Evolutionary conservation across 2,329 filamentous ascomycete genomes (phyloP), one percentile per base, ranked within the genome.

Genomic region (Venturia effusa): DNA sequence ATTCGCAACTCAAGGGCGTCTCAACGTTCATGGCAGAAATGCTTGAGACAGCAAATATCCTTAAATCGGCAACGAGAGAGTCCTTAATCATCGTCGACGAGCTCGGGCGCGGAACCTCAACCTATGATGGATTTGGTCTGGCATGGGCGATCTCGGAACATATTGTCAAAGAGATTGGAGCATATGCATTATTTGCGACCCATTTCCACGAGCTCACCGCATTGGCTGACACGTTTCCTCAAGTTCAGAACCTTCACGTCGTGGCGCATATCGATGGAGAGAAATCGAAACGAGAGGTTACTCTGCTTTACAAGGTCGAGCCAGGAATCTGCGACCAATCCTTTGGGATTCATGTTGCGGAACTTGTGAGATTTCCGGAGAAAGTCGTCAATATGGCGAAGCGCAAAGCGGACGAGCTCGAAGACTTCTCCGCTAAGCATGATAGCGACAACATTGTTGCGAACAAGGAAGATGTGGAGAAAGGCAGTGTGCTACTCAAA

Each of bases 1-100:
- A 99, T 76, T 96, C 90, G 7, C 94, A 97, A 75, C 87, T 99
- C 67, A 97, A 97, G 77, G 94, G 94, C 41, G 94, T 99, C 1
- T 96, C 91, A 3, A 99, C 94, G 0, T 99, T 99, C 76, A 99
- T 99, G 95, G 94, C 94, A 1, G 94, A 99, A 78, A 99, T 99
- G 94, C 84, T 99, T 27, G 94, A 99, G 75, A 99, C 94, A 1
- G 92, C 94, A 68, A 97, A 97, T 74, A 99, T 99, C 68, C 86
- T 99, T 72, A 97, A 97, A 78, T 95, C 91, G 0, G 94, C 94
- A 1, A 99, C 94, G 0, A 86, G 88, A 39, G 94, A 99, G 73
- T 96, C 91, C 4, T 83, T 99, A 62, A 97, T 99, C 77, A 97
- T 99, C 75, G 97, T 99, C 69, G 95, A 99, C 74, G 94, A 99